Evolutionary conservation across 805 yeast genomes (phyloP).

Genomic region (Yarrowia divulgata): DNA sequence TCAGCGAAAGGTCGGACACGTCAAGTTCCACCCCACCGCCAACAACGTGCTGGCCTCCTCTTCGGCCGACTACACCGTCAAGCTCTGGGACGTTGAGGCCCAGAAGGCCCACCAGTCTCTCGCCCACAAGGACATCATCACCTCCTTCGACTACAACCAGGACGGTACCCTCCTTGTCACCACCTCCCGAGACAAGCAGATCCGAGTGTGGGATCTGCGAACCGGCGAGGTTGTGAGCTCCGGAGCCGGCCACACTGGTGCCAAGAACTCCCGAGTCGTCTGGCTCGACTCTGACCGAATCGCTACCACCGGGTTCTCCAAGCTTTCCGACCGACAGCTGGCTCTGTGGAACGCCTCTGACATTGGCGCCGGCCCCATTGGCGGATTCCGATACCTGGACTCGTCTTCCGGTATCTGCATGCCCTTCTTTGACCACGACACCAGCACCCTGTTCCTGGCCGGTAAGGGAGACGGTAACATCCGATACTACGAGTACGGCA

Average conservation of each 20-base stretch:
- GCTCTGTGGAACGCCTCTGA: constrained; percentile 90
- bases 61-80: constrained; percentile 88
- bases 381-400: constrained; percentile 86
- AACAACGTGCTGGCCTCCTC: constrained; percentile 86
- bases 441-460: constrained; percentile 81
- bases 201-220: constrained; percentile 92
- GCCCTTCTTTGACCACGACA: constrained; percentile 87
- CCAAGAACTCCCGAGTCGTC: constrained; percentile 83
- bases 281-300: constrained; percentile 88
- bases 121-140: constrained; percentile 87
- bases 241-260: constrained; percentile 91
- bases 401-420: constrained; percentile 91
- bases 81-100: constrained; percentile 85
- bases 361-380: constrained; percentile 81
- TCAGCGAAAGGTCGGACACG: constrained; percentile 90
- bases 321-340: constrained; percentile 90
- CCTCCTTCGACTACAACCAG: constrained; percentile 91
- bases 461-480: constrained; percentile 99
- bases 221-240: constrained; percentile 76
- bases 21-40: constrained; percentile 88
- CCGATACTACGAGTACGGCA: constrained; percentile 87
- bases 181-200: constrained; percentile 85
- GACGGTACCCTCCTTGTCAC: constrained; percentile 89
- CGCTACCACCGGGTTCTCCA: constrained; percentile 93
- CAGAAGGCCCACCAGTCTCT: constrained; percentile 75